These are phyloP conservation scores for Friedmanniomyces simplex DNA, from an alignment of 495 filamentous ascomycete species.

Conservation along the genomic window DNA sequence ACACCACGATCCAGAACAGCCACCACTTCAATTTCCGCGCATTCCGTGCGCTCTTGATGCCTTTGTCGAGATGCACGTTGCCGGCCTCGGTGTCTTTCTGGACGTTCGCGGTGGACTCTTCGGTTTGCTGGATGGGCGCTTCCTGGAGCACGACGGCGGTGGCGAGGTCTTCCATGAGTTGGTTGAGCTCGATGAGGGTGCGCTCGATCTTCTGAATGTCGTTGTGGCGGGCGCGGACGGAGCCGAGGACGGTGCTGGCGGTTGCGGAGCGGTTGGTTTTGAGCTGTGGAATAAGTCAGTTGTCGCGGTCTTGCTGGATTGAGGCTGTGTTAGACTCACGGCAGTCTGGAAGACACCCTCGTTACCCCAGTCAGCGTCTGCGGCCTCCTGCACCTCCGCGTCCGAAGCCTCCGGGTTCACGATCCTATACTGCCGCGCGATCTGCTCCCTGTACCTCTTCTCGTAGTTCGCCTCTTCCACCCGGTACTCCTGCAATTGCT, in stretches of 20 bases:
- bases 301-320: neutral
- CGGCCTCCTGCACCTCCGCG: constrained; percentile 50
- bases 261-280: constrained; percentile 55
- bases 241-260: constrained; percentile 54
- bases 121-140: constrained; percentile 41
- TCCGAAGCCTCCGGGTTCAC: constrained; percentile 64
- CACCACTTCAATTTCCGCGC: constrained; percentile 63
- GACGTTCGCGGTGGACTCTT: constrained; percentile 46
- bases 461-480: constrained; percentile 56
- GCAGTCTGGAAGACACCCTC: constrained; percentile 70
- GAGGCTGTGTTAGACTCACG: constrained; percentile 36
- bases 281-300: constrained; percentile 39
- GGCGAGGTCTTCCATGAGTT: constrained; percentile 57
- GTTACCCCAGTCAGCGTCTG: constrained; percentile 58
- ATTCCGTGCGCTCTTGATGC: constrained; percentile 45
- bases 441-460: constrained; percentile 56
- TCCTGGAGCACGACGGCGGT: constrained; percentile 57
- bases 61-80: constrained; percentile 51
- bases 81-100: constrained; percentile 47
- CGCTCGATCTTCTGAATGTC: constrained; percentile 63
- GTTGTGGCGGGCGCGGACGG: constrained; percentile 64
- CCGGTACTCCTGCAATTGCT: constrained; percentile 51
- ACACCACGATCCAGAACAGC: constrained; percentile 45
- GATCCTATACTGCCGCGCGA: constrained; percentile 62
- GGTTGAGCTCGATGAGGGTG: constrained; percentile 53